Conservation (phyloP, 2,329 filamentous ascomycete species). For the Cordyceps tenuipes region DNA sequence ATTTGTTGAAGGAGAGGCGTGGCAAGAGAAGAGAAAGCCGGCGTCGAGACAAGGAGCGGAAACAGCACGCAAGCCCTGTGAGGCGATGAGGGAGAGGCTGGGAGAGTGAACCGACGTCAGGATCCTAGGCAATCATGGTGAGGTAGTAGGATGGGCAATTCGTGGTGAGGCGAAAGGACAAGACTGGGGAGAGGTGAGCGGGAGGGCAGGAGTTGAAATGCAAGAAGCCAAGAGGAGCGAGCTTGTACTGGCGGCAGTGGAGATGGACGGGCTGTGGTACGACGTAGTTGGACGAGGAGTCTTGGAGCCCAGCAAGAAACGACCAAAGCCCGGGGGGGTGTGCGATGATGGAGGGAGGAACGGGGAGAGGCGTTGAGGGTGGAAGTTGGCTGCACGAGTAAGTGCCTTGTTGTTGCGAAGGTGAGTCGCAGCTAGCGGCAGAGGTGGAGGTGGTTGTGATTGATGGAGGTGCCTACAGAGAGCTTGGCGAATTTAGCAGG, state of each 20-base stretch:
- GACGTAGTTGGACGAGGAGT: not conserved
- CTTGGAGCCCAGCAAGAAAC: not conserved
- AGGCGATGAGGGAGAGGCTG: not conserved
- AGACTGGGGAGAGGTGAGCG: not conserved
- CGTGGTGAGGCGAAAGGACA: not conserved
- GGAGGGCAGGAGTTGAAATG: conserved; percentile 7
- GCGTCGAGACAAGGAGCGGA: not conserved
- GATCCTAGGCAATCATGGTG: conserved; percentile 3
- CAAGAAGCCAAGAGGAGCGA: not conserved
- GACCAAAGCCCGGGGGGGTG: not conserved
- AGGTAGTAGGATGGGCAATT: not conserved
- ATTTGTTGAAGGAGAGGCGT: not conserved
- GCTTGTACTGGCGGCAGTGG: not conserved
- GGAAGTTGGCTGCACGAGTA: too few relatives aligned
- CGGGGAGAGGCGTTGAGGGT: not conserved
- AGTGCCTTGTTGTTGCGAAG: too few relatives aligned
- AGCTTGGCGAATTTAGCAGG: too few relatives aligned
- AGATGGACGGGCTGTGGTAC: not conserved
- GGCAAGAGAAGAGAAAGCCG: not conserved
- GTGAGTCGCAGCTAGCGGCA: too few relatives aligned
- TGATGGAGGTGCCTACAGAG: too few relatives aligned
- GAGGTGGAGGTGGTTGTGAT: too few relatives aligned
- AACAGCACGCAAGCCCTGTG: not conserved
- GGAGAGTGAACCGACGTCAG: not conserved
- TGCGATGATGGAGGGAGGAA: not conserved